Evolutionary conservation across 2,329 filamentous ascomycete genomes (phyloP), one percentile per base, ranked within the genome.

Genomic region (Pestalotiopsis sp.): DNA sequence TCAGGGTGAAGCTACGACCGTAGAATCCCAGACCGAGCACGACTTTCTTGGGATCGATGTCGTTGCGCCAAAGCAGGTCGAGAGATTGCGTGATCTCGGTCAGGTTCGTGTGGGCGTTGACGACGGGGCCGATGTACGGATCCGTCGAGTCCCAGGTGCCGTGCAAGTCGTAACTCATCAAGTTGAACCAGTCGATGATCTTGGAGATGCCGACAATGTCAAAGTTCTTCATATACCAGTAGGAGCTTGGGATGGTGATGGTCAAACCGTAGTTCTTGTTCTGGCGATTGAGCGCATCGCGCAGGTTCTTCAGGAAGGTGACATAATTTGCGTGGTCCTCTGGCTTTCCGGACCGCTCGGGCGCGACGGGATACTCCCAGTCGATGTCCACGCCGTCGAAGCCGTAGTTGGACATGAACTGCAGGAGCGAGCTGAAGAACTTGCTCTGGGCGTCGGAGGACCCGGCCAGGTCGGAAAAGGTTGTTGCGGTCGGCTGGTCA

Each of bases 171-270:
- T 66, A 58, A 31, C 13, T 38, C 64, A 66, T 66, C 20, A 66
- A 12, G 25, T 58, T 66, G 49, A 66, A 66, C 45, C 49, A 66
- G 20, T n/a, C 23, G n/a, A 31, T 23, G 27, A 39, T 20, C 14
- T 36, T 56, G n/a, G 17, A 11, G 41, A 68, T 56, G 14, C 11
- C 39, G 6, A 68, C 25, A 17, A 80, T 23, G 20, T 77, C 73
- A 20, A 81, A 81, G 38, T 71, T 66, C 0, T 70, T 68, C 0
- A 81, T 66, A 61, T 75, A 75, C 73, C 74, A 75, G 66, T 69
- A 73, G 1, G 64, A 68, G 1, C 68, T 49, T 0, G 71, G 71
- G 3, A 58, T 73, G 1, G 73, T 70, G 38, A 73, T 63, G 0
- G 66, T 61, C 11, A 73, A 12, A 6, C 52, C 57, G 60, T 57